A percentile compares a stretch with the other conserved stretches of the same genome.
Evolutionary conservation across 2,329 filamentous ascomycete genomes (phyloP).

Genomic region (Calonectria honghensis): DNA sequence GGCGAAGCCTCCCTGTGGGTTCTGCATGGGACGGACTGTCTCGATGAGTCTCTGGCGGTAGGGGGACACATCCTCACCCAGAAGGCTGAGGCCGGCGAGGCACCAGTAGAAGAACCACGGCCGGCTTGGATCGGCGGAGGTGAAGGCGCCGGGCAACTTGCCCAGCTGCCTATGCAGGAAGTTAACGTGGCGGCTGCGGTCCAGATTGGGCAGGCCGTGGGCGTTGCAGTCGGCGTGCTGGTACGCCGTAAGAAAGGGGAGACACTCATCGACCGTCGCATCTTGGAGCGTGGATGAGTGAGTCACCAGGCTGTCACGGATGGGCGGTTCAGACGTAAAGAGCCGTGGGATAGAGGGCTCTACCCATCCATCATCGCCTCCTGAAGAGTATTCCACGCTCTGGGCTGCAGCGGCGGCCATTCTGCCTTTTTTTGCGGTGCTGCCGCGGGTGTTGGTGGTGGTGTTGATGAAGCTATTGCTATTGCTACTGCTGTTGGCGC

Average conservation of each 20-base stretch:
- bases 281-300: conserved; percentile 81
- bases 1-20: conserved; percentile 88
- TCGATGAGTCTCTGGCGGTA: conserved; percentile 82
- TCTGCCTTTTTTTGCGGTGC: conserved; percentile 29
- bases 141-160: conserved; percentile 81
- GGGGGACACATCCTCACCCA: conserved; percentile 83
- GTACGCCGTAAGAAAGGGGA: conserved; percentile 79
- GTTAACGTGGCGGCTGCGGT: conserved; percentile 75
- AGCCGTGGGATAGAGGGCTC: conserved; percentile 68
- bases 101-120: conserved; percentile 98
- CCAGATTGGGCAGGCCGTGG: conserved; percentile 84
- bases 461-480: conserved; percentile 35
- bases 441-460: conserved; percentile 39
- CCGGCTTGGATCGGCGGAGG: conserved; percentile 87
- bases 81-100: conserved; percentile 81
- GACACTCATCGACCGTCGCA: conserved; percentile 79
- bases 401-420: conserved; percentile 44
- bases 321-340: conserved; percentile 75
- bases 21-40: conserved; percentile 89
- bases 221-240: conserved; percentile 76
- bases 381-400: conserved; percentile 26
- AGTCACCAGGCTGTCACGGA: conserved; percentile 81
- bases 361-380: conserved; percentile 35
- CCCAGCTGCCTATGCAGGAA: conserved; percentile 78
- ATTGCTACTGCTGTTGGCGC: conserved; percentile 42